Base-by-base conservation (phyloP, 2,329 filamentous ascomycete species). In the Fusarium austroafricanum region DNA sequence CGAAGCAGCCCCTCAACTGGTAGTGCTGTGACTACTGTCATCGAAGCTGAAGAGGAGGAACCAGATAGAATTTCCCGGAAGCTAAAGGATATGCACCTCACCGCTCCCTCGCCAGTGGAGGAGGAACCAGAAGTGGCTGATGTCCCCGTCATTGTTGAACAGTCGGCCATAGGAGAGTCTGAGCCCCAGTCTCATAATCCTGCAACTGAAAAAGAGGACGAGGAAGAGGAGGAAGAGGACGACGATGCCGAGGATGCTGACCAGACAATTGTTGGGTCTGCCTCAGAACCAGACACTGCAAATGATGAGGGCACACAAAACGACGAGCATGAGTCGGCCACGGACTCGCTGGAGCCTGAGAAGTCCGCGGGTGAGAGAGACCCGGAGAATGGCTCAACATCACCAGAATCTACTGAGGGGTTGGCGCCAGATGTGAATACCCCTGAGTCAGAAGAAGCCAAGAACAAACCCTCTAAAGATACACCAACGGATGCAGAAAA, bases 21-120 rank as follows among this genome's bases (percentile, higher is more conserved):
- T 47, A 93, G 90, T 53, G 87, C 90, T 6, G 91, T 97, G 20
- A 89, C 90, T 2, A 96, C 93, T 0, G 93, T 97, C 15, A 86
- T 93, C 35, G 93, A 97, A 76, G 89, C 93, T 49, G 90, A 92
- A 55, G 93, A 96, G 73, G 94, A 97, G 62, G 88, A 91, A 18
- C 72, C 80, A 18, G 79, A 80, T 4, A 81, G 83, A 23, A 77
- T 86, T 21, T 78, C 82, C 20, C 79, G 79, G 55, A 84, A 79
- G 68, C 71, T 88, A 46, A 81, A 76, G 58, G 75, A 76, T 29
- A 79, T 88, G 76, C 81, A 81, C 31, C 80, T 88, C 40, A 79
- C 83, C 2, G 77, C 77, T 10, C 76, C 81, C 2, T 89, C 93
- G 64, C 85, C 89, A 39, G 86, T 88, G 26, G 91, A 93, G 5